A percentile compares a stretch with the other conserved stretches of the same genome.
These are phyloP conservation scores for Lentinula guzmanii DNA, from an alignment of 768 basidiomycete species.

Conservation along the genomic window DNA sequence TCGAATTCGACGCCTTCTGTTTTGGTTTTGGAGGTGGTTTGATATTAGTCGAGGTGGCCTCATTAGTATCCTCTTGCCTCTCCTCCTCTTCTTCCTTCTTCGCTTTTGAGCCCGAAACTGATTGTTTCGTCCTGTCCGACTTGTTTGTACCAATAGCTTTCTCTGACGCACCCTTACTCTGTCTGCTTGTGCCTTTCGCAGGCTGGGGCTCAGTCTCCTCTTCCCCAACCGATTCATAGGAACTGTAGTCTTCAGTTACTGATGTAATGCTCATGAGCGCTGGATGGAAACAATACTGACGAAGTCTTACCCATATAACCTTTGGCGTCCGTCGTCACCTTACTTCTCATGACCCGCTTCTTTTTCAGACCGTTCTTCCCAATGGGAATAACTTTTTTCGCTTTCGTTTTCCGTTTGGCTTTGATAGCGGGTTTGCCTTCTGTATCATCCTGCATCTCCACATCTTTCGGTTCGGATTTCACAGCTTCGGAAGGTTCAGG, in stretches of 20 bases:
- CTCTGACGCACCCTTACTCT: slow-evolving; percentile 9
- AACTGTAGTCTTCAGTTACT: slow-evolving; percentile 78
- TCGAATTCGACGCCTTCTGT: slow-evolving; percentile 10
- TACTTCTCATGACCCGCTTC: slow-evolving; percentile 54
- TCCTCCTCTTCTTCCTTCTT: neutral
- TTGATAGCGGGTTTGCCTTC: slow-evolving; percentile 31
- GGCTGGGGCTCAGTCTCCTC: slow-evolving; percentile 32
- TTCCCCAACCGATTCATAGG: slow-evolving; percentile 73
- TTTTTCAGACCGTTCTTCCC: slow-evolving; percentile 78
- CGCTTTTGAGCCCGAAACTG: slow-evolving; percentile 17
- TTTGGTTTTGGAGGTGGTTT: slow-evolving; percentile 1
- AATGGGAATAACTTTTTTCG: slow-evolving; percentile 64
- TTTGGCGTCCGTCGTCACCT: slow-evolving; percentile 50
- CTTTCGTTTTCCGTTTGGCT: slow-evolving; percentile 29
- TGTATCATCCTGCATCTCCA: slow-evolving; percentile 17
- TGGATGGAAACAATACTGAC: neutral
- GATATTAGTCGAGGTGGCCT: neutral
- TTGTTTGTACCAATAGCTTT: slow-evolving; percentile 17
- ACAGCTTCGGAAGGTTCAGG: slow-evolving; percentile 11
- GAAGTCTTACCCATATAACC: slow-evolving; percentile 63
- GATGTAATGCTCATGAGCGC: slow-evolving; percentile 2
- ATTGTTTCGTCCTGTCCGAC: slow-evolving; percentile 15
- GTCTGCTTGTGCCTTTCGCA: slow-evolving; percentile 22
- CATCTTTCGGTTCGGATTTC: slow-evolving; percentile 19
- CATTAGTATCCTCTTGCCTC: neutral